Percentiles rank a stretch among this genome's conserved stretches.
Conservation (phyloP, 2,329 filamentous ascomycete species). For the Aspergillus udagawae region DNA sequence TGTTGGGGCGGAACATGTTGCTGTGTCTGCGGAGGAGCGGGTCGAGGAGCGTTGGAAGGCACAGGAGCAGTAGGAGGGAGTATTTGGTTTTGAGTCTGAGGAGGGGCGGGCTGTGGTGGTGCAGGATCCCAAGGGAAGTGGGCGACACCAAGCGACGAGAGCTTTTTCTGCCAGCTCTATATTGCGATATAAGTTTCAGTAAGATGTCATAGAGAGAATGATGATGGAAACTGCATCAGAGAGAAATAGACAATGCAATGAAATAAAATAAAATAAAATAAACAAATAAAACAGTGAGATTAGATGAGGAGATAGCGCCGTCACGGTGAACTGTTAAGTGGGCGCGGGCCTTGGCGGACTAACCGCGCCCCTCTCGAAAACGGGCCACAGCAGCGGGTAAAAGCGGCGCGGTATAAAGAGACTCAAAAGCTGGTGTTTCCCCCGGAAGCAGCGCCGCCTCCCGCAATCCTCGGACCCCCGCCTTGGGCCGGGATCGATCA, state of each 20-base stretch:
- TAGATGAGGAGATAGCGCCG: constrained; percentile 2
- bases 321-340: constrained; percentile 11
- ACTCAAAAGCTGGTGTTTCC: constrained; percentile 37
- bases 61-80: constrained; percentile 38
- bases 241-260: constrained; percentile 2
- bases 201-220: neutral
- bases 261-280: constrained; percentile 1
- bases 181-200: neutral
- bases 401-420: constrained; percentile 37
- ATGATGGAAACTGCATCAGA: neutral
- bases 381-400: constrained; percentile 23
- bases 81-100: constrained; percentile 38
- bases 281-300: neutral
- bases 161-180: constrained; percentile 91
- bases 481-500: constrained; percentile 22
- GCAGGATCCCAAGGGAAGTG: constrained; percentile 94
- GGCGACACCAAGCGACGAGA: constrained; percentile 79
- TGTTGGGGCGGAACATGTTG: constrained; percentile 35
- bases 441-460: constrained; percentile 33
- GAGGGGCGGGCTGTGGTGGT: constrained; percentile 55
- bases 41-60: constrained; percentile 42
- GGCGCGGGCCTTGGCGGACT: constrained; percentile 18
- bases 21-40: constrained; percentile 25
- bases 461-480: constrained; percentile 31
- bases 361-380: neutral